Conservation (phyloP, 2,329 filamentous ascomycete species). For the Claviceps sp. region DNA sequence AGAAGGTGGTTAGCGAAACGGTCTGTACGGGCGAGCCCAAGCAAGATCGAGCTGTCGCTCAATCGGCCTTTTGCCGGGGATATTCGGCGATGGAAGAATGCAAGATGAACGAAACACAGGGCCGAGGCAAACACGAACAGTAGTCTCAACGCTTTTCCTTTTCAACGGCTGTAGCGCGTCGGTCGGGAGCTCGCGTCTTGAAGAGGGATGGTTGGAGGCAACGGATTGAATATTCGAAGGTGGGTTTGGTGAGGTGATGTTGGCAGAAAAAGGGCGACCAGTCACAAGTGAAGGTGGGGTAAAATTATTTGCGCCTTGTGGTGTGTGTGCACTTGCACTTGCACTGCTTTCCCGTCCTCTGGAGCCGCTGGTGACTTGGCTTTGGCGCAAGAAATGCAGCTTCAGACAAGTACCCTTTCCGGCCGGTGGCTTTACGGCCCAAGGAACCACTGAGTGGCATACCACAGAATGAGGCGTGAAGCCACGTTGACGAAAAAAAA, state of each 20-base stretch:
- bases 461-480: neutral
- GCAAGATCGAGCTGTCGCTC: neutral
- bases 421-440: neutral
- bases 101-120: neutral
- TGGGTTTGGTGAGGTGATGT: neutral
- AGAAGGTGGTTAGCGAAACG: neutral
- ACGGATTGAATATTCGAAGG: neutral
- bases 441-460: neutral
- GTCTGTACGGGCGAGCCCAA: neutral
- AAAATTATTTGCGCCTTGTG: constrained; percentile 6
- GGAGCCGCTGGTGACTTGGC: neutral
- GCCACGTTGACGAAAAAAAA: neutral
- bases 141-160: neutral
- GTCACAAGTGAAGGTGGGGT: constrained; percentile 7
- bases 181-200: neutral
- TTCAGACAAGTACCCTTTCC: neutral
- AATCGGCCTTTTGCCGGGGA: neutral
- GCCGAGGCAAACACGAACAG: constrained; percentile 1
- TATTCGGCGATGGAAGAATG: neutral
- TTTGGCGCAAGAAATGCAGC: neutral
- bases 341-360: neutral
- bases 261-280: constrained; percentile 5
- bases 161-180: neutral
- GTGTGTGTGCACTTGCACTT: neutral
- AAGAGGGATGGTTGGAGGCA: neutral